phyloP scores from a whole-genome alignment of 371 early-diverging fungal genomes.

The Circinella umbellata region DNA sequence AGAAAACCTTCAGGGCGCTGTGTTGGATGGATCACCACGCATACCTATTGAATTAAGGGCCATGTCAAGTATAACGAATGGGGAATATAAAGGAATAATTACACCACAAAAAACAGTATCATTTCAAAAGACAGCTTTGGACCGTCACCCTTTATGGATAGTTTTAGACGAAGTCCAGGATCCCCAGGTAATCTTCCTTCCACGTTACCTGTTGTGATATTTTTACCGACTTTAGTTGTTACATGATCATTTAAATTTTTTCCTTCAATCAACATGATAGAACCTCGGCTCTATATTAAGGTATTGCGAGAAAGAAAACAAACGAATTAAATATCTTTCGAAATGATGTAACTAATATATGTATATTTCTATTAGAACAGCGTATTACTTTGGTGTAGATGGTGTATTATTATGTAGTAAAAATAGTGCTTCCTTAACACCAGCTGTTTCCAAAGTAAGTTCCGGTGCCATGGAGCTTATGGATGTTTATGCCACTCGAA shows the following conservation, averaged over 20 bases:
- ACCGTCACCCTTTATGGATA: constrained; percentile 44
- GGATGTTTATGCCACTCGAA: constrained; percentile 54
- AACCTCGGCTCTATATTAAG: constrained; percentile 70
- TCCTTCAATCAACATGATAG: constrained; percentile 20
- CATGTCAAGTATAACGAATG: neutral
- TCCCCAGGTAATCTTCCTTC: constrained; percentile 49
- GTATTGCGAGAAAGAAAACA: constrained; percentile 15
- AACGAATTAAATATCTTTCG: neutral
- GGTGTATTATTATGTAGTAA: constrained; percentile 61
- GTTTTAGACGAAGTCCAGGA: constrained; percentile 69
- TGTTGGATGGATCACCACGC: constrained; percentile 24
- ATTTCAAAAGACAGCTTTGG: neutral
- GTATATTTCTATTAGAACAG: constrained; percentile 38
- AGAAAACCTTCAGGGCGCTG: constrained; percentile 18
- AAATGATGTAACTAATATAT: neutral
- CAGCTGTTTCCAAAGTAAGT: constrained; percentile 65
- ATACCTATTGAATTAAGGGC: constrained; percentile 5
- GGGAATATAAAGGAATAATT: neutral
- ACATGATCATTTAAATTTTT: neutral
- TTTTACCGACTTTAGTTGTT: neutral
- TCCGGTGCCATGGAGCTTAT: constrained; percentile 69
- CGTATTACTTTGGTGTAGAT: constrained; percentile 64
- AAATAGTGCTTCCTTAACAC: constrained; percentile 61
- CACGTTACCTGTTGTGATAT: neutral
- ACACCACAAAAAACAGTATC: constrained; percentile 1